These are phyloP conservation scores for Xylariaceae sp. DNA, from an alignment of 2,329 filamentous ascomycete genomes.

Conservation along the genomic window DNA sequence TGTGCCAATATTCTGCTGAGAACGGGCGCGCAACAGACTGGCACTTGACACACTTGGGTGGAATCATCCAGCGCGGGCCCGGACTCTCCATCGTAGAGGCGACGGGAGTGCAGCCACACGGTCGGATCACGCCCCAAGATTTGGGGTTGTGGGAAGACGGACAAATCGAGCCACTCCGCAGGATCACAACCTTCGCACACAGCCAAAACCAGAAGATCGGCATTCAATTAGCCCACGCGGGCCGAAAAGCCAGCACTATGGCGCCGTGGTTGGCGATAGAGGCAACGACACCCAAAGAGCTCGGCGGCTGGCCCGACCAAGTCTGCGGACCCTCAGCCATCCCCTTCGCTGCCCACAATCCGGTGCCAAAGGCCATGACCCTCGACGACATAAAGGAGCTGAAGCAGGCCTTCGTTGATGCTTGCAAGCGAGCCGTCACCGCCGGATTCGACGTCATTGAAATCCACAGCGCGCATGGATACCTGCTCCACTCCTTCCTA, in stretches of 20 bases:
- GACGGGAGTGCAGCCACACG: conserved; percentile 69
- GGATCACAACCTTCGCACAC: conserved; percentile 51
- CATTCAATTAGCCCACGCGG: conserved; percentile 73
- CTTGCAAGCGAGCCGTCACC: conserved; percentile 43
- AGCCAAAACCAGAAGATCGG: conserved; percentile 66
- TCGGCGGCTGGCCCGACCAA: conserved; percentile 46
- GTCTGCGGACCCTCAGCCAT: conserved; percentile 61
- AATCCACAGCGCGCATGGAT: conserved; percentile 81
- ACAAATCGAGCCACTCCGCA: conserved; percentile 60
- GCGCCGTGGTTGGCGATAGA: conserved; percentile 43
- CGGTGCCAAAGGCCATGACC: conserved; percentile 64
- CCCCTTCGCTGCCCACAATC: conserved; percentile 60
- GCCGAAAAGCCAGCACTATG: conserved; percentile 48
- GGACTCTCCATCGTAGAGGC: conserved; percentile 73
- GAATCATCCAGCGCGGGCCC: conserved; percentile 67
- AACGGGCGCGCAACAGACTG: conserved; percentile 70
- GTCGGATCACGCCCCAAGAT: conserved; percentile 75
- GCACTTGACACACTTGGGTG: conserved; percentile 76
- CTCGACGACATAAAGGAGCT: conserved; percentile 44
- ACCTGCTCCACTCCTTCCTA: conserved; percentile 73
- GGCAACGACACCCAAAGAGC: conserved; percentile 37
- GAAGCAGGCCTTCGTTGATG: conserved; percentile 44
- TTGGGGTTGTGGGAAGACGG: conserved; percentile 73
- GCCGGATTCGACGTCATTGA: conserved; percentile 69
- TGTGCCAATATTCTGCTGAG: conserved; percentile 54